Base-by-base conservation (phyloP, 2,329 filamentous ascomycete species). In the Mycogone perniciosa region DNA sequence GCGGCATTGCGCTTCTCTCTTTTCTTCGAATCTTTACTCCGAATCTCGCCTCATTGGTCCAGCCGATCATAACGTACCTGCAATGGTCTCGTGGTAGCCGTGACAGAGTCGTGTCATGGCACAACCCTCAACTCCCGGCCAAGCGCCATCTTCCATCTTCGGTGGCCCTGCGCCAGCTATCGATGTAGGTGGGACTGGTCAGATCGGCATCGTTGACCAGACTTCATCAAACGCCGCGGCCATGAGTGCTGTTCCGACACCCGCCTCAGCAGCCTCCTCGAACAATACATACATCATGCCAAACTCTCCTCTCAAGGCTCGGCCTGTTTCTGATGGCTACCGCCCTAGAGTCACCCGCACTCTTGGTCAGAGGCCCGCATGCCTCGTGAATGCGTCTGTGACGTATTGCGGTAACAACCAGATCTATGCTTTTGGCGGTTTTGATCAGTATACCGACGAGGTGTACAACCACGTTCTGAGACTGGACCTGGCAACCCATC, bases 401-500 rank as follows among this genome's bases (percentile, higher is more conserved):
- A 99, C 93, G n/a, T 96, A 96, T 68, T 96, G 93, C 63, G 91
- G 91, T 53, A 93, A 96, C 71, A 93, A 97, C 67, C 85, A 93
- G 69, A 97, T 99, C 61, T 97, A 95, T 70, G 93, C 92, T 8
- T 99, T 99, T 74, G 93, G 93, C 40, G 93, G 93, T 13, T 99
- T 99, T 64, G 93, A 99, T 65, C 92, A 97, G 69, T 97, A 96
- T 66, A 99, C 93, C 0, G 93, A 99, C 67, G 93, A 99, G 74
- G 88, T 99, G 13, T 99, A 99, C 72, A 99, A 99, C 65, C 93
- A 99, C 72, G 93, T 99, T 39, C 76, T 99, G 56, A 85, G 84
- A 61, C 74, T 99, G 46, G 91, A 99, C 67, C 79, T 99, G 56
- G 78, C 86, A 54, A 91, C 86, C 56, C 84, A 93, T 59, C 89